phyloP scores from a whole-genome alignment of 495 filamentous ascomycete genomes.

The Daldinia caldariorum region DNA sequence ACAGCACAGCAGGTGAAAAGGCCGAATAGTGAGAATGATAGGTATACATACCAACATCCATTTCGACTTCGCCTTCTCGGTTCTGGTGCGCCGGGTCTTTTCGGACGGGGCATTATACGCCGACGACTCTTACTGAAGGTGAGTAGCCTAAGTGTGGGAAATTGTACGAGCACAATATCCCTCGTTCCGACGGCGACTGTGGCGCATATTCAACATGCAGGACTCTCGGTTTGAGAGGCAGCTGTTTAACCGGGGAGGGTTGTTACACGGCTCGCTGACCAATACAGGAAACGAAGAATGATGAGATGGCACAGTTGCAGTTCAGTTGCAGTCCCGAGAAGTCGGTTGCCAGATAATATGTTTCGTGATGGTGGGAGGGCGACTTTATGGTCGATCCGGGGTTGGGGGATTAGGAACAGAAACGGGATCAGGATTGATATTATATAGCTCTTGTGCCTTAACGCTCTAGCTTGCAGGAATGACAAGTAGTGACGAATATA shows the following conservation, averaged over 20 bases:
- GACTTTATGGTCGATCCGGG: conserved; percentile 24
- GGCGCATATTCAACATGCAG: conserved; percentile 48
- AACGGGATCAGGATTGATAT: conserved; percentile 32
- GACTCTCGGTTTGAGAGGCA: conserved; percentile 44
- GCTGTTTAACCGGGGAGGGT: conserved; percentile 29
- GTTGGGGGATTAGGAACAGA: conserved; percentile 20
- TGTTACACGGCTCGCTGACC: conserved; percentile 44
- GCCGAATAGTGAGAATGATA: background rate
- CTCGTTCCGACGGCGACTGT: conserved; percentile 45
- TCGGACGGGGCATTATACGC: conserved; percentile 71
- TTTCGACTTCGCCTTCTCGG: conserved; percentile 80
- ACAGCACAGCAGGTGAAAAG: conserved; percentile 2
- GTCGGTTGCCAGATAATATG: conserved; percentile 36
- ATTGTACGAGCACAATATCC: conserved; percentile 49
- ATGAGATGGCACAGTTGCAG: conserved; percentile 40
- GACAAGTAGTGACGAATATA: conserved; percentile 19
- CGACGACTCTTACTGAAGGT: conserved; percentile 31
- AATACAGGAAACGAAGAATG: conserved; percentile 37
- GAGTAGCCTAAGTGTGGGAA: conserved; percentile 44
- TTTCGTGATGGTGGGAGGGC: conserved; percentile 29
- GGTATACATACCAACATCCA: conserved; percentile 75
- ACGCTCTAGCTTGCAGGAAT: conserved; percentile 15
- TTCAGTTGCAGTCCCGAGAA: conserved; percentile 38
- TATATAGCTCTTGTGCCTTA: conserved; percentile 42
- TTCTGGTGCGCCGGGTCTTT: conserved; percentile 71